phyloP scores from a whole-genome alignment of 352 stramenopile genomes.

The Phytophthora rubi region DNA sequence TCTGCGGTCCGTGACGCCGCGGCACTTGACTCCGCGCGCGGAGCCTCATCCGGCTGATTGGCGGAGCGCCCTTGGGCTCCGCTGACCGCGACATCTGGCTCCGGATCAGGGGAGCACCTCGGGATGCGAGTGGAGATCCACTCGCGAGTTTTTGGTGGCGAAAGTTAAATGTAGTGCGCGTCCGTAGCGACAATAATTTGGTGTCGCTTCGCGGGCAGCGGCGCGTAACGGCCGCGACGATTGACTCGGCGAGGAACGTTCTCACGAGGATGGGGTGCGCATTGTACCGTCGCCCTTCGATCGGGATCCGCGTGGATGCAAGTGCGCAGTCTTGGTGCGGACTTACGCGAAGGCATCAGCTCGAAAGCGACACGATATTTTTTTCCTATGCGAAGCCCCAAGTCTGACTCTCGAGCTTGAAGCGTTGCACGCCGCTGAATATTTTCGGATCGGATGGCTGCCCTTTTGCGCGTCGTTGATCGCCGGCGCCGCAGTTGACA shows the following conservation, averaged over 20 bases:
- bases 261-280: conserved; percentile 22
- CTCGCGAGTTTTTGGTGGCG: not conserved
- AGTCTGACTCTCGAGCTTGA: conserved; percentile 34
- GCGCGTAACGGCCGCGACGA: conserved; percentile 22
- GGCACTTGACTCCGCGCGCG: conserved; percentile 5
- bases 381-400: conserved; percentile 24
- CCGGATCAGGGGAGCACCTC: not conserved
- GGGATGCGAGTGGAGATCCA: not conserved
- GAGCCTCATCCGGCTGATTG: conserved; percentile 30
- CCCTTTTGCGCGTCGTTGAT: conserved; percentile 7
- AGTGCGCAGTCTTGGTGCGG: not conserved
- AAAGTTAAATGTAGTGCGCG: not conserved
- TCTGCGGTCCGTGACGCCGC: conserved; percentile 6
- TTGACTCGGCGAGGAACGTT: conserved; percentile 34
- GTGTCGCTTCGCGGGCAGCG: conserved; percentile 23
- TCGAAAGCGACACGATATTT: conserved; percentile 26
- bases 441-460: conserved; percentile 24
- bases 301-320: not conserved
- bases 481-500: not conserved
- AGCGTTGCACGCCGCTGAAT: conserved; percentile 26
- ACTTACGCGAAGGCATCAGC: conserved; percentile 13
- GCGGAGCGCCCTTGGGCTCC: conserved; percentile 20
- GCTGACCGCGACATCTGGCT: conserved; percentile 12
- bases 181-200: conserved; percentile 27
- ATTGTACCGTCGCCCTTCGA: conserved; percentile 8